These are phyloP conservation scores for Tulasnella sp. DNA, from an alignment of 768 basidiomycete species.

Conservation along the genomic window DNA sequence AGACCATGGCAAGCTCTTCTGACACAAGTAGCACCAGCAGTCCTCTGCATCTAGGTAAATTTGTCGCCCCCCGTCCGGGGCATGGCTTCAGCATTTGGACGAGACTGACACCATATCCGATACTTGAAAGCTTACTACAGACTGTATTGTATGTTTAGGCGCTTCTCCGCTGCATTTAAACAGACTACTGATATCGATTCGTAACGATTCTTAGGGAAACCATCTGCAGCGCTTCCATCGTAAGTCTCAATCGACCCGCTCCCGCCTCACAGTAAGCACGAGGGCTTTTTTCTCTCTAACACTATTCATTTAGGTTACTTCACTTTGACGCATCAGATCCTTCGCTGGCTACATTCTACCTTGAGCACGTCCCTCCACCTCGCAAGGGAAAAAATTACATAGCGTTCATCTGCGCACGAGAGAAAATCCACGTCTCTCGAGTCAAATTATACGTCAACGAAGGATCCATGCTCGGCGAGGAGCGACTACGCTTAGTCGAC, in stretches of 20 bases:
- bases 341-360: neutral
- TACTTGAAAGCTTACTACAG: neutral
- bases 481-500: neutral
- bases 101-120: neutral
- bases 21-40: neutral
- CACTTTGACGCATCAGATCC: neutral
- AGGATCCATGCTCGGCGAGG: neutral
- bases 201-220: neutral
- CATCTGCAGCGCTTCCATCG: neutral
- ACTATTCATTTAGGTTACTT: neutral
- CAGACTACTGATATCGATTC: neutral
- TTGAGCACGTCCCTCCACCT: constrained; percentile 12
- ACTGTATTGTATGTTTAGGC: neutral
- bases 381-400: neutral
- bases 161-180: neutral
- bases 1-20: neutral
- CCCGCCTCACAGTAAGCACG: neutral
- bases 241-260: neutral
- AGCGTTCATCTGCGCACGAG: constrained; percentile 9
- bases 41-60: neutral
- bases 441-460: constrained; percentile 7
- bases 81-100: neutral
- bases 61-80: no score
- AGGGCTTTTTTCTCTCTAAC: neutral
- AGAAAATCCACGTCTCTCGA: constrained; percentile 10